These are phyloP conservation scores for Cyclotella choctawhatcheeana DNA, from an alignment of 108 stramenopile genomes.

Conservation along the genomic window DNA sequence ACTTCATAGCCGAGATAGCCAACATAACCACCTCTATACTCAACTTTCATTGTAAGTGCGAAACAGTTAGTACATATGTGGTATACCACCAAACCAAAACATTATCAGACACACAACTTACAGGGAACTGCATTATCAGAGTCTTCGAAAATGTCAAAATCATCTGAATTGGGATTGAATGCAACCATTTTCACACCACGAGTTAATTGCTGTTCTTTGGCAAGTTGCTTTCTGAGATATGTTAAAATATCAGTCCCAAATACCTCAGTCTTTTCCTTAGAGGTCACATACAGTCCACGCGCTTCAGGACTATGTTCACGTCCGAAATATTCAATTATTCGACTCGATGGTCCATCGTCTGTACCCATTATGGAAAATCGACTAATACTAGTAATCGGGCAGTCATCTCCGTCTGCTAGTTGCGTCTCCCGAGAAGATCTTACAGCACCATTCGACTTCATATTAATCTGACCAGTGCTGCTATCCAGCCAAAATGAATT, in stretches of 20 bases:
- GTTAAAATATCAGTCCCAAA: slow-evolving; percentile 38
- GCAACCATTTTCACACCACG: slow-evolving; percentile 23
- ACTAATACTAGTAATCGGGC: slow-evolving; percentile 48
- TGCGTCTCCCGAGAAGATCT: not conserved
- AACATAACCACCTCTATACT: slow-evolving; percentile 84
- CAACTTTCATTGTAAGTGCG: too few species aligned
- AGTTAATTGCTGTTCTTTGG: slow-evolving; percentile 15
- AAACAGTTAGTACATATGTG: too few species aligned
- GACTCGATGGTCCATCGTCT: slow-evolving; percentile 51
- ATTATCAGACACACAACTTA: too few species aligned
- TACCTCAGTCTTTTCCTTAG: slow-evolving; percentile 1
- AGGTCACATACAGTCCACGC: slow-evolving; percentile 32
- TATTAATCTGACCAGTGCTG: slow-evolving; percentile 36
- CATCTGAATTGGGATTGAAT: not conserved
- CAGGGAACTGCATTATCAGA: slow-evolving; percentile 50
- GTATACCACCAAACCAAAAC: too few species aligned
- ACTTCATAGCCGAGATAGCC: slow-evolving; percentile 87
- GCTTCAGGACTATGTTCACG: slow-evolving; percentile 34
- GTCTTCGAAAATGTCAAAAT: slow-evolving; percentile 16
- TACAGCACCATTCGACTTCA: not conserved
- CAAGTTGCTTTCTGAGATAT: slow-evolving; percentile 30
- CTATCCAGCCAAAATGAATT: slow-evolving; percentile 79
- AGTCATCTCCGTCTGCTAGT: slow-evolving; percentile 33
- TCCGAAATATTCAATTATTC: slow-evolving; percentile 56
- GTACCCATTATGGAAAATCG: slow-evolving; percentile 57